A percentile compares a stretch with the other conserved stretches of the same genome.
Evolutionary conservation across 805 yeast genomes (phyloP).

Genomic region (Tetrapisispora iriomotensis): DNA sequence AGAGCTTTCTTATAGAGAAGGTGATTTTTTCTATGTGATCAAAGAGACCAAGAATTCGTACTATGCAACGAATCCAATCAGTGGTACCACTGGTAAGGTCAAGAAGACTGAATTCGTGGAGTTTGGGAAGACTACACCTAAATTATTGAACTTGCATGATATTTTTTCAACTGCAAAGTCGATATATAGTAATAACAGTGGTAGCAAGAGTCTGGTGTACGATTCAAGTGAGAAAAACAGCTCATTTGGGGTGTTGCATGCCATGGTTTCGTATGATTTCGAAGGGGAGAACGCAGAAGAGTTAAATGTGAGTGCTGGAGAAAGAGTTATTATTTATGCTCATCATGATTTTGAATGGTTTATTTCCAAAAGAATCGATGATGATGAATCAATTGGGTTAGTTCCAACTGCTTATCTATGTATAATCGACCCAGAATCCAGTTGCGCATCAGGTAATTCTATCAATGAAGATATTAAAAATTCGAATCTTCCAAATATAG

Average conservation of each 20-base stretch:
- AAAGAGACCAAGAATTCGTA: slow-evolving; percentile 64
- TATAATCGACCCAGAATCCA: slow-evolving; percentile 64
- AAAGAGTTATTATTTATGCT: slow-evolving; percentile 84
- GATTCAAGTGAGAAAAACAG: too few relatives aligned
- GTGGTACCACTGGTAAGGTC: slow-evolving; percentile 71
- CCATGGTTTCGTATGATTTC: slow-evolving; percentile 77
- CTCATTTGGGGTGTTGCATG: slow-evolving; percentile 48
- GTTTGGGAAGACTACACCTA: slow-evolving; percentile 50
- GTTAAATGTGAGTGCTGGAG: slow-evolving; percentile 73
- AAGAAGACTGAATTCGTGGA: slow-evolving; percentile 78
- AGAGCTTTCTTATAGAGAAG: slow-evolving; percentile 66
- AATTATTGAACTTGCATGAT: not conserved
- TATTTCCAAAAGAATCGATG: slow-evolving; percentile 89
- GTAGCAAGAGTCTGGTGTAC: not conserved
- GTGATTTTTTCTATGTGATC: slow-evolving; percentile 82
- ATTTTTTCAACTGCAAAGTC: not conserved
- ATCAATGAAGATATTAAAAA: slow-evolving; percentile 48
- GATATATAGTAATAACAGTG: slow-evolving; percentile 1
- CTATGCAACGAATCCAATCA: slow-evolving; percentile 81
- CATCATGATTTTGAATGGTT: slow-evolving; percentile 96
- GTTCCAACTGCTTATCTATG: slow-evolving; percentile 88
- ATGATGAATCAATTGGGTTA: slow-evolving; percentile 93
- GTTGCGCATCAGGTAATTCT: slow-evolving; percentile 45
- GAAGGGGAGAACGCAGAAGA: slow-evolving; percentile 72
- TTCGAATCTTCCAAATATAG: slow-evolving; percentile 80